Conservation (phyloP, 176 grass and related monocot species). For the Bothriochloa decipiens region DNA sequence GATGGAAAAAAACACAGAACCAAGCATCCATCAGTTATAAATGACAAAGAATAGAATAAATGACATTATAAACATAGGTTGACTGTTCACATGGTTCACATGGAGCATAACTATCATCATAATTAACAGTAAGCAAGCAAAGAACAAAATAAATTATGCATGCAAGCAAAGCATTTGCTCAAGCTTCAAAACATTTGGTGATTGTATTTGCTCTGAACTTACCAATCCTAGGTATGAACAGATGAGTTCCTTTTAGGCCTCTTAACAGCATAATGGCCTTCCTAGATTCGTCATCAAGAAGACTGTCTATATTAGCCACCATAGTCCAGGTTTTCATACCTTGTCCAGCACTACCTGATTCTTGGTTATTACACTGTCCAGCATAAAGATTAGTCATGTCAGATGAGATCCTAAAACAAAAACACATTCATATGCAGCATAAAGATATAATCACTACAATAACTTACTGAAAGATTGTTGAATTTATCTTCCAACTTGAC, state of each 20-base stretch:
- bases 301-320: conserved; percentile 65
- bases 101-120: too few species aligned
- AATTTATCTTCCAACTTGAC: conserved; percentile 49
- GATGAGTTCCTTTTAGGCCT: conserved; percentile 83
- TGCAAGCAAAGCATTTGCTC: too few species aligned
- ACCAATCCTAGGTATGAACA: conserved; percentile 85
- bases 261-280: conserved; percentile 71
- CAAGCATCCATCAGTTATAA: too few species aligned
- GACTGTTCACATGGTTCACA: too few species aligned
- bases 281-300: conserved; percentile 79
- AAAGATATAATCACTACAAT: neutral
- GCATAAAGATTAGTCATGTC: conserved; percentile 18
- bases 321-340: conserved; percentile 79
- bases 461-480: conserved; percentile 48
- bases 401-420: conserved; percentile 5
- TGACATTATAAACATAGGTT: too few species aligned
- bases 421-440: conserved; percentile 15
- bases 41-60: too few species aligned
- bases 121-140: too few species aligned
- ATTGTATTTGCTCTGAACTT: conserved; percentile 22
- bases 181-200: neutral
- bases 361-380: conserved; percentile 39
- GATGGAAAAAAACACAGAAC: too few species aligned
- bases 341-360: conserved; percentile 34
- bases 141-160: too few species aligned